Conservation (phyloP, 2,329 filamentous ascomycete genomes). For the Colletotrichum sp. region DNA sequence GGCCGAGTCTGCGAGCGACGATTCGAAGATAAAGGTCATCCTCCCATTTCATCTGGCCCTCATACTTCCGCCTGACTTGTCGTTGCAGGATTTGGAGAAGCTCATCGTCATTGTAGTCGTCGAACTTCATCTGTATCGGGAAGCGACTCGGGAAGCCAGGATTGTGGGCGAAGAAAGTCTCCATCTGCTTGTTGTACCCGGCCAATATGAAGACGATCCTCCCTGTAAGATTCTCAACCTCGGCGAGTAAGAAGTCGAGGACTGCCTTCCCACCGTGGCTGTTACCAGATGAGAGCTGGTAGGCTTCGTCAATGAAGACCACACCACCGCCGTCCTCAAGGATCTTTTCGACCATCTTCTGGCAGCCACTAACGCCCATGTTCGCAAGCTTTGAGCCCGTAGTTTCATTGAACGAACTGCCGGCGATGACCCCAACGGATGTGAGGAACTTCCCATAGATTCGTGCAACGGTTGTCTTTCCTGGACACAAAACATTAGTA, state of each 20-base stretch:
- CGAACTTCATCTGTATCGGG: conserved; percentile 68
- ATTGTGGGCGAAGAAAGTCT: conserved; percentile 77
- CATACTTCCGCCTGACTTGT: conserved; percentile 60
- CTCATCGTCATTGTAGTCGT: conserved; percentile 72
- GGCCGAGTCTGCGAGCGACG: conserved; percentile 63
- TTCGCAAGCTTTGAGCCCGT: conserved; percentile 71
- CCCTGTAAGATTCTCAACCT: conserved; percentile 74
- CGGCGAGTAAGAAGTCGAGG: conserved; percentile 73
- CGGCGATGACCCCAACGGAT: conserved; percentile 66
- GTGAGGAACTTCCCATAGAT: conserved; percentile 71
- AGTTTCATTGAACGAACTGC: conserved; percentile 66
- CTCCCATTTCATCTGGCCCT: conserved; percentile 62
- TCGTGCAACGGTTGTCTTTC: conserved; percentile 65
- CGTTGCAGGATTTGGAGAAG: conserved; percentile 64
- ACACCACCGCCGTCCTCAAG: conserved; percentile 67
- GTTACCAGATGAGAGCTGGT: conserved; percentile 70
- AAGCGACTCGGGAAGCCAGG: conserved; percentile 74
- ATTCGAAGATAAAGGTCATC: conserved; percentile 70
- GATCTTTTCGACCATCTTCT: conserved; percentile 55
- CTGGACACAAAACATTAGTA: background rate
- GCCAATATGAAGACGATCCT: conserved; percentile 76
- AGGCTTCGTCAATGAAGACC: conserved; percentile 81
- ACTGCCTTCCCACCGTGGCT: conserved; percentile 64
- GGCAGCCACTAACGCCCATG: conserved; percentile 62
- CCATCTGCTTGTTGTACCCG: conserved; percentile 78